Conservation (phyloP, 495 filamentous ascomycete species). For the Lasiosphaeriaceae sp. region DNA sequence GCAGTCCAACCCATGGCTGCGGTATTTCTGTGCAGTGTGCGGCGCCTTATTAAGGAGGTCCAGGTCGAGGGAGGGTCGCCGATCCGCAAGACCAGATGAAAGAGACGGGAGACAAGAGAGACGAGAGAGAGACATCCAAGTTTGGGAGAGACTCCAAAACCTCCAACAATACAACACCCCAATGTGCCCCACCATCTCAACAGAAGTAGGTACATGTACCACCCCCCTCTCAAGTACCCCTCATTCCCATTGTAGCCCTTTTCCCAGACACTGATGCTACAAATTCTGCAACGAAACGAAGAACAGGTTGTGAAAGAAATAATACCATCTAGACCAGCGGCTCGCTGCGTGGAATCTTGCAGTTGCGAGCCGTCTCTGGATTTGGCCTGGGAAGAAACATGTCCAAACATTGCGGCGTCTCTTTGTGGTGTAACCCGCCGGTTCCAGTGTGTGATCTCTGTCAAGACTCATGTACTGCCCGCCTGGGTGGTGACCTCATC, state of each 20-base stretch:
- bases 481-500: too few relatives aligned
- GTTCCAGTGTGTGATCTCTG: too few relatives aligned
- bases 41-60: neutral
- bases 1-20: neutral
- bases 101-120: too few relatives aligned
- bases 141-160: too few relatives aligned
- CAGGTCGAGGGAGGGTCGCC: neutral
- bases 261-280: conserved; percentile 21
- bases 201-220: neutral
- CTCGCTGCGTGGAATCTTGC: neutral
- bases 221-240: conserved; percentile 2
- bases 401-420: too few relatives aligned
- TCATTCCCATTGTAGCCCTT: neutral
- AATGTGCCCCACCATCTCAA: neutral
- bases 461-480: too few relatives aligned
- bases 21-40: conserved; percentile 6
- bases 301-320: neutral
- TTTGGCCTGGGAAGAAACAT: too few relatives aligned
- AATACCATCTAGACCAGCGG: neutral
- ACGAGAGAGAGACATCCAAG: neutral
- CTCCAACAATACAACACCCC: too few relatives aligned
- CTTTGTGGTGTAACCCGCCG: too few relatives aligned
- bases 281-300: conserved; percentile 11
- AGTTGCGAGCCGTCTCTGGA: too few relatives aligned
- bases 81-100: too few relatives aligned